Evolutionary conservation across 1,139 yeast genomes (phyloP), one percentile per base, ranked within the genome.

Genomic region (Diutina scorzettiae): DNA sequence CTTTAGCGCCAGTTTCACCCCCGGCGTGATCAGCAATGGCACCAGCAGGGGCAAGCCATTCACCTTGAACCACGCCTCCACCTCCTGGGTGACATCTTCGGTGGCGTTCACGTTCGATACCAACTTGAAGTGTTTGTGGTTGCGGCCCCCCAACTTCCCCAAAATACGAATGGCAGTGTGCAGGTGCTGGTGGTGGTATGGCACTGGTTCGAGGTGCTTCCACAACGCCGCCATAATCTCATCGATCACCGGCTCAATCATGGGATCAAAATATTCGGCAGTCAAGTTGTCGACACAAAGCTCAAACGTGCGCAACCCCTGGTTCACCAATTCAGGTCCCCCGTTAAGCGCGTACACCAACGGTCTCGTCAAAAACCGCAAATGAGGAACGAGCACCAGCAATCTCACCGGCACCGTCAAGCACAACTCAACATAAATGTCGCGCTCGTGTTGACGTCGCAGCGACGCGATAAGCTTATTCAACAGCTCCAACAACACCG

Each of bases 241-340:
- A 46, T 84, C 93, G 47, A 89, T 78, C 1, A 87, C 96, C 0
- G 98, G 97, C 53, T 87, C 97, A 47, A 93, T 78, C 56, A 91
- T 86, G 1, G 98, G 98, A 53, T 93, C 98, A 57, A 93, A 87
- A 58, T 87, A 93, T 53, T 89, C 95, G 0, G 97, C 95, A 0
- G 97, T 91, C 45, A 93, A 64, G 52, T 93, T 93, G 54, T 93
- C 99, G 23, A 93, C 96, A 55, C 98, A 91, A n/a, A 91, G 69
- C 54, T 93, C 99, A 45, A 93, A 72, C 0, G 97, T 91, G 49
- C 97, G 71, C 49, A 93, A 66, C 37, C 98, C 98, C 61, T 91
- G 98, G 45, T 91, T 80, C 1, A 89, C 94, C 42, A 91, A 71
- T 49, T 93, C 99, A 47, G 82, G 95, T 1, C 89, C 72, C 0